Evolutionary conservation across 106 monocot genomes (phyloP).

Genomic region (Platanthera zijinensis): DNA sequence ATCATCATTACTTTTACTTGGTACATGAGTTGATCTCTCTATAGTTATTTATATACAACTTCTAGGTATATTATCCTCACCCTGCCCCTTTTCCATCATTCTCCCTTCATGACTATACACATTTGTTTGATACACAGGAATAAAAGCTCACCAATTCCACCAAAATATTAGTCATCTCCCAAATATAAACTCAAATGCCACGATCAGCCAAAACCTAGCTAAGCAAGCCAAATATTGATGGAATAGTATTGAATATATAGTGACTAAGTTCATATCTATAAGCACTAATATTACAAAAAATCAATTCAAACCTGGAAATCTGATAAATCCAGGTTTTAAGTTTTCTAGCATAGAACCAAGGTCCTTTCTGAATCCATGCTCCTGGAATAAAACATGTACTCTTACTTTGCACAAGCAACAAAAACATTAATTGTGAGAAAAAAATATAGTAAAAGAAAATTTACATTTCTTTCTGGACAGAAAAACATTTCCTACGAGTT

Average conservation of each 20-base stretch:
- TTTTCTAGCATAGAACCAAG: constrained; percentile 40
- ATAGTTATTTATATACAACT: no score
- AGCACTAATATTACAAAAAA: background rate
- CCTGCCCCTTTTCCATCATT: no score
- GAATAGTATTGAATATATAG: background rate
- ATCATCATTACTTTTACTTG: no score
- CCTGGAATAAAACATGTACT: constrained; percentile 18
- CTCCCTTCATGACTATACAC: no score
- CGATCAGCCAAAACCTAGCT: no score
- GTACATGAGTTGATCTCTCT: no score
- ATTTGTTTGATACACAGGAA: no score
- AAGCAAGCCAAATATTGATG: background rate
- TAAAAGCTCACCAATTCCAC: no score
- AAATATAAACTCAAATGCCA: no score
- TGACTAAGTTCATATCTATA: background rate
- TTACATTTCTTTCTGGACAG: background rate
- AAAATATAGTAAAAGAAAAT: background rate
- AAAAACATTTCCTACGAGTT: background rate
- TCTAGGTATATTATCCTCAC: no score
- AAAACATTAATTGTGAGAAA: background rate
- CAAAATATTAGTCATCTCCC: no score
- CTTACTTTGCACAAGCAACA: constrained; percentile 8
- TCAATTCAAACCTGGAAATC: constrained; percentile 48
- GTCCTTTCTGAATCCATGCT: constrained; percentile 50
- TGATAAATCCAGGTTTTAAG: constrained; percentile 45